Base-by-base conservation (phyloP, 1,139 yeast species). In the Debaryomyces nepalensis region DNA sequence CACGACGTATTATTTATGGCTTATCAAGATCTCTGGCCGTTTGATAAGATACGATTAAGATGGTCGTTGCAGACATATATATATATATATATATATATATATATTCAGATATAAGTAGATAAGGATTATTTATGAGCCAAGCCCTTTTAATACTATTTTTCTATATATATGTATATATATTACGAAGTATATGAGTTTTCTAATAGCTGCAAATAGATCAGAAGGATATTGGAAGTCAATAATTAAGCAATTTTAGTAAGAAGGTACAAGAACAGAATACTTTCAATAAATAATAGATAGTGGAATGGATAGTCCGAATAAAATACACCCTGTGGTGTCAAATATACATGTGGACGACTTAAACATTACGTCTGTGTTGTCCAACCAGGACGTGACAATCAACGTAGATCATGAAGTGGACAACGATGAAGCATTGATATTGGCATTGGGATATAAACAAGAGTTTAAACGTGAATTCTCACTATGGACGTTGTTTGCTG, bases 391-490 rank as follows among this genome's bases (percentile, higher is more conserved):
- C 36, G 54, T 70, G 14, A 64, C 70, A 15, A 68, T 73, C 37
- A 69, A 69, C 47, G 68, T 72, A 10, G 77, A 71, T 50, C 84
- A 79, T 52, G 74, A 56, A 11, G 64, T 79, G 9, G 75, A 68
- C 45, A 41, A 53, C 6, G 85, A 80, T 56, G 84, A 80, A 55
- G 83, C 82, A 11, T 64, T 73, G 60, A 77, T 80, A 38, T 59
- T 79, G 53, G 84, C 85, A 12, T 70, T 84, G 53, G 93, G 93
- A 33, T 85, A 85, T 58, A 82, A 82, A 56, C 87, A 81, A 51
- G 91, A 85, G 56, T 81, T 85, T 59, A 79, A 79, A 55, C 78
- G 93, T 59, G 88, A 85, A 51, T 81, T 82, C 49, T 73, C 81
- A 4, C 58, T 81, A 19, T 75, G 81, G 68, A 73, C 87, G 4